Evolutionary conservation across 2,329 filamentous ascomycete genomes (phyloP).

Genomic region (Xylaria arbuscula): DNA sequence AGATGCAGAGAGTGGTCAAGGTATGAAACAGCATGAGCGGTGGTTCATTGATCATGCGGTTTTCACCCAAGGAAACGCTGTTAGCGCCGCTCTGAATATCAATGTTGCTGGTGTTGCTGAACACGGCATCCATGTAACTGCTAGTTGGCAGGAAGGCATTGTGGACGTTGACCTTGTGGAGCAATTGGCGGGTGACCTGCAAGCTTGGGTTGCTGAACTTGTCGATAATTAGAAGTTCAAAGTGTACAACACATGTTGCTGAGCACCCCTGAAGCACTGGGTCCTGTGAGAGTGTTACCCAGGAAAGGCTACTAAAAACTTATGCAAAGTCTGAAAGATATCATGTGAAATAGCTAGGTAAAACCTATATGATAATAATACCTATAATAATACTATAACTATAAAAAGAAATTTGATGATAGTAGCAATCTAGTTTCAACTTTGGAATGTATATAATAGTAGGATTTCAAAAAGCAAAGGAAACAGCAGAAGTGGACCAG

Average conservation of each 20-base stretch:
- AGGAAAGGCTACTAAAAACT: too few species aligned
- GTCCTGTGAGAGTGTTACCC: background rate
- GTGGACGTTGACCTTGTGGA: slow-evolving; percentile 55
- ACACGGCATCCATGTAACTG: slow-evolving; percentile 54
- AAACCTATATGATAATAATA: too few species aligned
- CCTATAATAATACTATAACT: too few species aligned
- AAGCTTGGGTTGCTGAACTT: slow-evolving; percentile 45
- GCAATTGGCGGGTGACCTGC: slow-evolving; percentile 54
- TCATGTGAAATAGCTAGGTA: too few species aligned
- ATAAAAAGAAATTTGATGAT: too few species aligned
- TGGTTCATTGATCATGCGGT: slow-evolving; percentile 58
- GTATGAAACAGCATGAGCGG: slow-evolving; percentile 12
- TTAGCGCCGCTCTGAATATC: slow-evolving; percentile 57
- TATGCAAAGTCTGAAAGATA: too few species aligned
- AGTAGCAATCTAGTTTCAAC: too few species aligned
- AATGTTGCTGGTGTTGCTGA: slow-evolving; percentile 60
- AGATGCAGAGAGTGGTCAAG: slow-evolving; percentile 4
- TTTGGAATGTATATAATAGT: too few species aligned
- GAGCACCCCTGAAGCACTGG: background rate
- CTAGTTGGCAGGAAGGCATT: slow-evolving; percentile 62
- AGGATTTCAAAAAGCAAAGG: too few species aligned
- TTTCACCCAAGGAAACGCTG: slow-evolving; percentile 62
- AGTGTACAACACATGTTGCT: background rate
- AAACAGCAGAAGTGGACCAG: slow-evolving; percentile 13
- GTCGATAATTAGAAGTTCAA: background rate